Conservation (phyloP, 257 asterid species). For the Thymus mandschuricus region DNA sequence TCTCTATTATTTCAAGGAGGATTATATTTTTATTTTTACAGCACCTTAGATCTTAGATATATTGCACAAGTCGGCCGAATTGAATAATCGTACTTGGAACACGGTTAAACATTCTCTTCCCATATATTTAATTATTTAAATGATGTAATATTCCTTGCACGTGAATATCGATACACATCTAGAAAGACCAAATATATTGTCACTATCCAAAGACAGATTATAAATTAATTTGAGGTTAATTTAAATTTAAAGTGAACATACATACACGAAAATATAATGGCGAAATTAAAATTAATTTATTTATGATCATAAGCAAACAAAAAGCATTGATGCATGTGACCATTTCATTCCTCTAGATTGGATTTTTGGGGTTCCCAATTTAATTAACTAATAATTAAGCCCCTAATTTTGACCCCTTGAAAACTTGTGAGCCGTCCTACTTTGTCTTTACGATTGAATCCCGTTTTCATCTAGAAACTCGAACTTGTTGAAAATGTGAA, state of each 20-base stretch:
- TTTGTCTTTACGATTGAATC: not conserved
- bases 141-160: constrained; percentile 28
- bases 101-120: no score
- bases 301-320: constrained; percentile 6
- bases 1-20: no score
- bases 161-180: constrained; percentile 25
- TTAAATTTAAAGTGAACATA: not conserved
- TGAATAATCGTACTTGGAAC: no score
- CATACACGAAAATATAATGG: not conserved
- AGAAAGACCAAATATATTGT: constrained; percentile 18
- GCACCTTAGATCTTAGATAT: no score
- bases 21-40: no score
- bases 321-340: constrained; percentile 31
- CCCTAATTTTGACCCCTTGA: constrained; percentile 27
- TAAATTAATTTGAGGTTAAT: not conserved
- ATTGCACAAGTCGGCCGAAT: no score
- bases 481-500: no score
- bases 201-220: not conserved
- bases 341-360: constrained; percentile 16
- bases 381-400: not conserved
- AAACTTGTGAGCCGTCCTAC: constrained; percentile 15
- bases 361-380: constrained; percentile 21
- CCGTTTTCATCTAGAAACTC: no score
- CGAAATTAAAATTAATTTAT: not conserved
- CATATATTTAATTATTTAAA: not conserved